Conservation (phyloP, 345 rosid genomes). For the Citrus unshiu region DNA sequence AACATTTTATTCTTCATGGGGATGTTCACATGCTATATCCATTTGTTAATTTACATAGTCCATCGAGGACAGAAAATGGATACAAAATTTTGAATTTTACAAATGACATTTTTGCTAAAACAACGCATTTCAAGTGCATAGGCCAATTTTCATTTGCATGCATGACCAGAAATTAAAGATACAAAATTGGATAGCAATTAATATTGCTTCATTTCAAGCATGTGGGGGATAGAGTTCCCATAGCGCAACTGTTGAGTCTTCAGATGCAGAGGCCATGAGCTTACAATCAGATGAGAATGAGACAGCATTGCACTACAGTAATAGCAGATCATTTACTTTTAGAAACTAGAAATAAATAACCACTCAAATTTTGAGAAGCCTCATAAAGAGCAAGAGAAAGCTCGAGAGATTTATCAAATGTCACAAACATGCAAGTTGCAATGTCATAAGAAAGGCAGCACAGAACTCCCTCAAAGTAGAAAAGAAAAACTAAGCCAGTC, state of each 20-base stretch:
- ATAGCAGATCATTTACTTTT: not conserved
- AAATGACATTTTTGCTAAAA: not conserved
- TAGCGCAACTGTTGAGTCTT: constrained; percentile 73
- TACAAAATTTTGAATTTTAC: not conserved
- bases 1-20: not conserved
- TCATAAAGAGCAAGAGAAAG: not conserved
- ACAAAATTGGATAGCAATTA: not conserved
- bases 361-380: not conserved
- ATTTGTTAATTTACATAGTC: not conserved
- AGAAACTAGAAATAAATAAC: not conserved
- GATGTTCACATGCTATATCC: not conserved
- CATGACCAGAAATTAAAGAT: not conserved
- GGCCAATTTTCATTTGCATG: not conserved
- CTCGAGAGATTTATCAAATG: not conserved
- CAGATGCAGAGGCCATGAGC: constrained; percentile 82
- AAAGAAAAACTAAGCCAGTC: not conserved
- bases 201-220: constrained; percentile 17
- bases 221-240: constrained; percentile 89
- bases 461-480: not conserved
- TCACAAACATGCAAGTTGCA: not conserved
- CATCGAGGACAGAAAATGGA: not conserved
- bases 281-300: constrained; percentile 63
- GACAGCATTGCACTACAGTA: constrained; percentile 72
- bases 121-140: not conserved
- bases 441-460: not conserved